Evolutionary conservation across 768 basidiomycete species (phyloP), one percentile per base, ranked within the genome.

Genomic region (Podaxis sp.): DNA sequence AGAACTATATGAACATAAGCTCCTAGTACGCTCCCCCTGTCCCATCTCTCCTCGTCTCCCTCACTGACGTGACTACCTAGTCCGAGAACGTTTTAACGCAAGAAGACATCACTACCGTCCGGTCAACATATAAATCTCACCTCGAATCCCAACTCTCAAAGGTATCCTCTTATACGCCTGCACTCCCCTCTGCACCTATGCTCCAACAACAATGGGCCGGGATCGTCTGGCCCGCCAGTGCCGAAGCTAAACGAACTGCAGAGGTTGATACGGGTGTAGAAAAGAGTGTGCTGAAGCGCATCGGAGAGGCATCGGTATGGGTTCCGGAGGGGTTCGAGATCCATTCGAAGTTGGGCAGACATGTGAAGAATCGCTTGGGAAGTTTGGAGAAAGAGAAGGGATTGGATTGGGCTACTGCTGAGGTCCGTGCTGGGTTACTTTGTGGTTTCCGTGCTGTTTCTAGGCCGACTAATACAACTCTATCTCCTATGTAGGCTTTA

Each of bases 321-420:
- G 77, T 80, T 36, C 82, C 84, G 0, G 76, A 78, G 7, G 77
- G 73, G 10, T 94, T 95, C 66, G 94, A 89, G 66, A 84, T 95
- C 36, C 94, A 96, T 69, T 75, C 88, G 6, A 87, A 94, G 57
- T 73, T 95, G 52, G 85, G 88, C 59, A 75, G 94, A 6, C 94
- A 95, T 67, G 85, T 93, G 48, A 91, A 90, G 78, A 83, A 83
- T 68, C 82, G 94, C 3, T 67, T 94, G n/a, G 80, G 84, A 66
- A 86, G 85, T 51, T 73, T 95, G 20, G 85, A 90, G 55, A 78
- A 76, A 37, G 90, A 86, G 1, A 78, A 78, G n/a, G 90, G 89
- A 0, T 74, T 97, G 36, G 94, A 96, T 71, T 96, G 92, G 83
- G 91, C 92, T 0, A 93, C 91, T 48, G 95, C 93, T 4, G 95